Percentiles rank a stretch among this genome's conserved stretches.
phyloP scores from a whole-genome alignment of 1,284 basidiomycete genomes.

The Agroathelia rolfsii region DNA sequence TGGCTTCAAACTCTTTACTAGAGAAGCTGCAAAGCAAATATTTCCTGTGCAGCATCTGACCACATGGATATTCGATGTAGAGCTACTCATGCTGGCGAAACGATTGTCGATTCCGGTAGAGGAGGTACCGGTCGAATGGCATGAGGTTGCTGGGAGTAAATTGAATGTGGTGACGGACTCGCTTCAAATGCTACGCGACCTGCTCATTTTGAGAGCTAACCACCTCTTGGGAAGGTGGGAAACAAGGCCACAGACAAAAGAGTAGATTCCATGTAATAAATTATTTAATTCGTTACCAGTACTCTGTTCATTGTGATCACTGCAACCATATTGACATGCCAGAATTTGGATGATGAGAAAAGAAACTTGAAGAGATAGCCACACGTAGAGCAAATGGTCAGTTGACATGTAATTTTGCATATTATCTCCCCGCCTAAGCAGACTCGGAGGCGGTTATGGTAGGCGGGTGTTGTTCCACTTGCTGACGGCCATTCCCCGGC shows the following conservation, averaged over 20 bases:
- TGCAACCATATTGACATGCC: too few relatives aligned
- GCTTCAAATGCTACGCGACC: conserved; percentile 80
- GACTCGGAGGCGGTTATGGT: too few relatives aligned
- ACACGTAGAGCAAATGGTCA: conserved; percentile 17
- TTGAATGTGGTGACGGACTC: conserved; percentile 78
- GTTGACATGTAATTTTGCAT: too few relatives aligned
- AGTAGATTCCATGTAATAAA: too few relatives aligned
- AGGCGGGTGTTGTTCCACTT: too few relatives aligned
- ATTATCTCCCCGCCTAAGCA: too few relatives aligned
- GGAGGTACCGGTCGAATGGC: conserved; percentile 87
- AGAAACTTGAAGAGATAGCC: conserved; percentile 18
- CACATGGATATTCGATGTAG: conserved; percentile 94
- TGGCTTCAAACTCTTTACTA: conserved; percentile 91
- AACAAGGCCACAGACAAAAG: conserved; percentile 5
- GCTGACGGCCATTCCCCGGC: too few relatives aligned
- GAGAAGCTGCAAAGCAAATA: conserved; percentile 65
- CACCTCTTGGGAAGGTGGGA: conserved; percentile 68
- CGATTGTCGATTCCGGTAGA: conserved; percentile 63
- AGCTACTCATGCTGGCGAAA: conserved; percentile 84
- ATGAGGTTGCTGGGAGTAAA: conserved; percentile 88
- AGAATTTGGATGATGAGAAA: too few relatives aligned
- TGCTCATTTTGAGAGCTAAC: conserved; percentile 78
- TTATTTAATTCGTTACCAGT: too few relatives aligned
- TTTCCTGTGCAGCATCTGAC: conserved; percentile 79
- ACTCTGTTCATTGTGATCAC: too few relatives aligned